A percentile compares a stretch with the other conserved stretches of the same genome.
These are phyloP conservation scores for Herpetomonas muscarum DNA, from an alignment of 208 protist genomes.

Conservation along the genomic window DNA sequence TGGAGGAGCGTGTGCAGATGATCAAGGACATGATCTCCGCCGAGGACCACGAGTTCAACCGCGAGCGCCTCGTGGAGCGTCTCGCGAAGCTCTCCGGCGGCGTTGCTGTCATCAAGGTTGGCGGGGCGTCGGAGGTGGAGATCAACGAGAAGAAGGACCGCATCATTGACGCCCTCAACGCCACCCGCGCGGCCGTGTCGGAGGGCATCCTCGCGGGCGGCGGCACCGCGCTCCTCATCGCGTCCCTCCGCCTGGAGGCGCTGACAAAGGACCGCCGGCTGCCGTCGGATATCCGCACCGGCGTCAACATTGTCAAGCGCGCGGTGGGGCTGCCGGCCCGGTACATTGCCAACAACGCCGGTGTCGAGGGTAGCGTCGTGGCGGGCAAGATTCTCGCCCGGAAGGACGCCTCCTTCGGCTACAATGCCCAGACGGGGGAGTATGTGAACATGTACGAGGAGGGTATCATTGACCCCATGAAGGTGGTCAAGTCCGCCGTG, in stretches of 20 bases:
- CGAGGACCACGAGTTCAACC: slow-evolving; percentile 97
- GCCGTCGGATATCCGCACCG: slow-evolving; percentile 65
- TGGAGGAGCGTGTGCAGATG: slow-evolving; percentile 95
- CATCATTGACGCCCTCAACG: slow-evolving; percentile 98
- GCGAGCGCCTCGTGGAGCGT: slow-evolving; percentile 97
- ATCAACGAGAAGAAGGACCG: slow-evolving; percentile 99
- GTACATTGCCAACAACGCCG: slow-evolving; percentile 97
- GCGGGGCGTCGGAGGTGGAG: slow-evolving; percentile 98
- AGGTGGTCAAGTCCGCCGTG: slow-evolving; percentile 98
- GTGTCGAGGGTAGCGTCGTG: slow-evolving; percentile 97
- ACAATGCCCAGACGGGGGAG: slow-evolving; percentile 93
- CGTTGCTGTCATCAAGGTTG: slow-evolving; percentile 97
- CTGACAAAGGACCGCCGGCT: slow-evolving; percentile 74
- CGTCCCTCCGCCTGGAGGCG: slow-evolving; percentile 75
- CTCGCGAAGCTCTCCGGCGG: slow-evolving; percentile 82
- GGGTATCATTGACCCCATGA: slow-evolving; percentile 99
- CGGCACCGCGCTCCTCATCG: slow-evolving; percentile 96
- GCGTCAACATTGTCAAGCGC: slow-evolving; percentile 78
- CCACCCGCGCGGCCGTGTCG: slow-evolving; percentile 97
- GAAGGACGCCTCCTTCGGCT: slow-evolving; percentile 90
- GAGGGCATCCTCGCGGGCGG: slow-evolving; percentile 99
- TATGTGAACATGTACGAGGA: slow-evolving; percentile 98
- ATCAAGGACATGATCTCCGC: slow-evolving; percentile 94
- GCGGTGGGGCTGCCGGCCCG: slow-evolving; percentile 80
- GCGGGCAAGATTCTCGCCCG: slow-evolving; percentile 93